Conservation (phyloP, 2,329 filamentous ascomycete genomes). For the Neopestalotiopsis sp. region DNA sequence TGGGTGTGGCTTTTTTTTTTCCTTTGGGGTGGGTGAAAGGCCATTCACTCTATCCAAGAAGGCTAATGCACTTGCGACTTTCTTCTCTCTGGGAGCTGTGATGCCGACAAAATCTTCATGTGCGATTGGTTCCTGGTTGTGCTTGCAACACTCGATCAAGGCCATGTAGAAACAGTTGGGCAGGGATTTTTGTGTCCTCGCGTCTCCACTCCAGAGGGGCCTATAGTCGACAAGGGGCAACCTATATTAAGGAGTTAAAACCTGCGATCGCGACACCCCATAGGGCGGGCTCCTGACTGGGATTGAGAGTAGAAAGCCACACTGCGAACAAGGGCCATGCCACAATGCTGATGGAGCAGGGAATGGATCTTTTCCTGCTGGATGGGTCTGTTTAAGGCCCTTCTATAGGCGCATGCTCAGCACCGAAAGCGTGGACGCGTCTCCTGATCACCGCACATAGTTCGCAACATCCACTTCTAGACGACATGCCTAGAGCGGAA, state of each 20-base stretch:
- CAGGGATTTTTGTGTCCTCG: constrained; percentile 27
- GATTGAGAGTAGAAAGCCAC: constrained; percentile 36
- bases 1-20: constrained; percentile 2
- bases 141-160: constrained; percentile 18
- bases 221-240: constrained; percentile 39
- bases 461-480: constrained; percentile 11
- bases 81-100: constrained; percentile 15
- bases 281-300: constrained; percentile 38
- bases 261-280: constrained; percentile 39
- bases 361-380: constrained; percentile 21
- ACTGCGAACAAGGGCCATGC: constrained; percentile 30
- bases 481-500: constrained; percentile 19
- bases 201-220: constrained; percentile 39
- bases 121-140: constrained; percentile 21
- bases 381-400: constrained; percentile 15
- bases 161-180: constrained; percentile 18
- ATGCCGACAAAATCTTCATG: constrained; percentile 14
- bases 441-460: constrained; percentile 20
- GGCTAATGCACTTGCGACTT: constrained; percentile 34
- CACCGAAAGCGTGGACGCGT: constrained; percentile 25
- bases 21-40: constrained; percentile 21
- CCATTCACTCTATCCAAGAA: constrained; percentile 31
- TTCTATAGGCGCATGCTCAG: constrained; percentile 25
- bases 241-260: constrained; percentile 39
- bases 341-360: constrained; percentile 39